Base-by-base conservation (phyloP, 2,329 filamentous ascomycete genomes). In the Akanthomyces uredinophilus region DNA sequence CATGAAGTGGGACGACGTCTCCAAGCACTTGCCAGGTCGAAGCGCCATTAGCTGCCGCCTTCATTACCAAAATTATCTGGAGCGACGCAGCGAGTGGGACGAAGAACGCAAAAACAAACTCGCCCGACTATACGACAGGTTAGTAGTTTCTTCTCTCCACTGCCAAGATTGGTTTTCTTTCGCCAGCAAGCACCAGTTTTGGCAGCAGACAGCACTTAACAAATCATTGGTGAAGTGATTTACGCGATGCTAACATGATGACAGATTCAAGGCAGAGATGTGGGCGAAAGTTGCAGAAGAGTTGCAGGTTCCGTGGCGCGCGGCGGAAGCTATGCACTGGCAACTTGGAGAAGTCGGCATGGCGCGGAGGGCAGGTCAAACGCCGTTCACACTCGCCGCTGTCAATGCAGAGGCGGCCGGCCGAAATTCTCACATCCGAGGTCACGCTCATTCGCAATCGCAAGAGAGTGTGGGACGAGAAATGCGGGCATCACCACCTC, bases 1-100 rank as follows among this genome's bases (percentile, higher is more conserved):
- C 10, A 96, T 97, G 92, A 98, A 98, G 73, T 98, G 94, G 95
- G 94, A 98, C 72, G 94, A 98, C 75, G 97, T 98, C 70, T 96
- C 92, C 65, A 96, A 94, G 78, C 86, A 89, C 60, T 79, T 98
- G 55, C 93, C 92, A 3, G 94, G 94, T 65, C 86, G 95, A 68
- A 97, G 92, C 75, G 89, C 92, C 62, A 97, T 97, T 70, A 96
- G 92, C 69, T 98, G 94, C 75, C 88, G 94, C 49, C 82, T 98
- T 57, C 92, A 96, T 72, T 98, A 97, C 74, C 94, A 98, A 71
- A 99, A 99, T 74, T 98, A 98, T 73, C 85, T 97, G 59, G 95
- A 99, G 75, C 85, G 92, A 70, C 84, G 92, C 62, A 92, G 91
- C 69, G 92, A 96, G 73, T 98, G 94, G 93, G 92, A 97, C 70